Percentiles rank a stretch among this genome's conserved stretches.
These are phyloP conservation scores for Cicer chorassanicum DNA, from an alignment of 306 rosid genomes.

Conservation along the genomic window DNA sequence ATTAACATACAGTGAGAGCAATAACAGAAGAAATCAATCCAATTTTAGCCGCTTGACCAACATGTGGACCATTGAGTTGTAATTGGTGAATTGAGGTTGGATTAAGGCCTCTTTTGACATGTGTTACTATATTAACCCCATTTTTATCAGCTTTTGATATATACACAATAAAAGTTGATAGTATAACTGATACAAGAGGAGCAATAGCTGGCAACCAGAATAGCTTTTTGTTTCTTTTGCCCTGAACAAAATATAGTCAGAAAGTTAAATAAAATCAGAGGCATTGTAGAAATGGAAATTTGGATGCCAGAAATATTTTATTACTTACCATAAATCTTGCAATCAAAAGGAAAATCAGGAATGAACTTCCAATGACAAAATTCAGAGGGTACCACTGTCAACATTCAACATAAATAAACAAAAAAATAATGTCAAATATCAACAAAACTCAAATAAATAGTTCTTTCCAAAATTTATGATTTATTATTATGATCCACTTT, in stretches of 20 bases:
- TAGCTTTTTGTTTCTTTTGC: slow-evolving; percentile 73
- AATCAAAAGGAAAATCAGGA: slow-evolving; percentile 72
- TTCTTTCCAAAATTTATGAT: background rate
- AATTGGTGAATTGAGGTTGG: slow-evolving; percentile 72
- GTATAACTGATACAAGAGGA: slow-evolving; percentile 76
- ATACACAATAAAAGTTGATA: slow-evolving; percentile 81
- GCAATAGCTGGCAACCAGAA: slow-evolving; percentile 86
- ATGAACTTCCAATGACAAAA: slow-evolving; percentile 75
- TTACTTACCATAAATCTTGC: slow-evolving; percentile 72
- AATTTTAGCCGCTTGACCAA: slow-evolving; percentile 74
- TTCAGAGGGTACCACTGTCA: slow-evolving; percentile 81
- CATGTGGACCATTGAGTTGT: slow-evolving; percentile 65
- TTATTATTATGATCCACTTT: background rate
- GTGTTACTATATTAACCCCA: slow-evolving; percentile 83
- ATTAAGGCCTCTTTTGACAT: slow-evolving; percentile 68
- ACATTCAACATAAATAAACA: background rate
- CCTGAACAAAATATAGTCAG: slow-evolving; percentile 57
- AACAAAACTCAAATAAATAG: background rate
- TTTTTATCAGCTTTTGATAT: slow-evolving; percentile 72
- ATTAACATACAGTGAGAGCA: slow-evolving; percentile 77
- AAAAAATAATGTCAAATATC: slow-evolving; percentile 22
- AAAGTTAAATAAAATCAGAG: slow-evolving; percentile 27
- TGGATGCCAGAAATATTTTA: slow-evolving; percentile 1
- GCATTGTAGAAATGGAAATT: slow-evolving; percentile 1
- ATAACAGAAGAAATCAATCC: slow-evolving; percentile 76